Conservation (phyloP, 257 asterid genomes). For the Coffea eugenioides region DNA sequence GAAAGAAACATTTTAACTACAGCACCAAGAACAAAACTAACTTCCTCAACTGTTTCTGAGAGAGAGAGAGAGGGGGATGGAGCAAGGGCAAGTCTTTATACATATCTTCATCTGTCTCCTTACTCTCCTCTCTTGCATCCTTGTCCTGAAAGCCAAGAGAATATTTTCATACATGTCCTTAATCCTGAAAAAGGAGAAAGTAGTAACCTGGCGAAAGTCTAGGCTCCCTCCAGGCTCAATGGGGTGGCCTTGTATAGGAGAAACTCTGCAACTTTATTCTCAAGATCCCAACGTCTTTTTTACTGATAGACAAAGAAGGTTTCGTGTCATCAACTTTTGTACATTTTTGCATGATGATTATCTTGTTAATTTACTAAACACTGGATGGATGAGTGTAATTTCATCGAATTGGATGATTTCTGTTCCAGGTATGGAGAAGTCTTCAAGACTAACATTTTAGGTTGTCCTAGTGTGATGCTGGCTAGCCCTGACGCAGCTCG, state of each 20-base stretch:
- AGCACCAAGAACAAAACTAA: not conserved
- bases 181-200: slow-evolving; percentile 19
- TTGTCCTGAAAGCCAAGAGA: not conserved
- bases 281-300: slow-evolving; percentile 70
- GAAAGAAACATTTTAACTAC: not conserved
- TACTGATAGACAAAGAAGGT: slow-evolving; percentile 58
- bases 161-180: slow-evolving; percentile 16
- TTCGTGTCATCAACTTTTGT: not conserved
- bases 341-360: not conserved
- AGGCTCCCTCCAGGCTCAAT: slow-evolving; percentile 86
- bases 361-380: not conserved
- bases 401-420: not conserved
- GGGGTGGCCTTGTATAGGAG: slow-evolving; percentile 90
- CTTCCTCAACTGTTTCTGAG: not conserved
- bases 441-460: slow-evolving; percentile 75
- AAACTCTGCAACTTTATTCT: slow-evolving; percentile 78
- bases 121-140: slow-evolving; percentile 19
- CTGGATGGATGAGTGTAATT: not conserved
- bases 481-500: slow-evolving; percentile 92
- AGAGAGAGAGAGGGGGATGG: slow-evolving; percentile 15
- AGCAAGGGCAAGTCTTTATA: slow-evolving; percentile 18
- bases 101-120: slow-evolving; percentile 28
- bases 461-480: slow-evolving; percentile 82
- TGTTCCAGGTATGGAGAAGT: slow-evolving; percentile 69
- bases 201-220: slow-evolving; percentile 10